Base-by-base conservation (phyloP, 306 rosid species). In the Medicago arabica region DNA sequence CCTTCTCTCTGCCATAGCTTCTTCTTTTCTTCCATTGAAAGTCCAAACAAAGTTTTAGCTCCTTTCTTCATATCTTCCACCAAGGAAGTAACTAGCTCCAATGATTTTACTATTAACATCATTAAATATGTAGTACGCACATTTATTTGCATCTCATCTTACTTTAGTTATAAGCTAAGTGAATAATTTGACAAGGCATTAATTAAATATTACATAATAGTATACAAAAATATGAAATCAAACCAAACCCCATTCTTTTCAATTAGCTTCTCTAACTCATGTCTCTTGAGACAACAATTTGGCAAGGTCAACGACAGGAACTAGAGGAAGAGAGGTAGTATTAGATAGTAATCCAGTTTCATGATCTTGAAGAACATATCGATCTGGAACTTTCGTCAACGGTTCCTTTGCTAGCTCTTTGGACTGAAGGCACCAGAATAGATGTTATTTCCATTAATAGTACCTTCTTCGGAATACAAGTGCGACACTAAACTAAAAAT, bases 181-280 rank as follows among this genome's bases (percentile, higher is more conserved):
- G 47, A 9, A 21, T 47, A 47, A 47, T 47, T 47, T 47, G 50
- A 44, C 6, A 12, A 44, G 15, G 10, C 50, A 41, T 41, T 41
- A 41, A 6, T 41, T 41, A 21, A 21, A 8, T 41, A 21, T 21
- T 21, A 21, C 23, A 21, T 15, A 49, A 46, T 46, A 46, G 0
- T 46, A 46, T 3, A 9, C 18, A 53, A 17, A 9, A 18, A 8
- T 54, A 54, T 54, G 9, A 3, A 54, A 54, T 18, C 17, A 43
- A 51, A 82, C 88, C 83, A 87, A 87, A 36, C 91, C 88, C 91
- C 91, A 84, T 2, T 82, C 76, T 82, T 78, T 77, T 78, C 87
- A 80, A 6, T 88, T 83, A 70, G 9, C 36, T 76, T 82, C 15
- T 82, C 60, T 41, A 84, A n/a, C 51, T 84, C 85, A 18, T 61